A percentile compares a stretch with the other conserved stretches of the same genome.
These are phyloP conservation scores for Zizania palustris DNA, from an alignment of 202 grass and related monocot genomes.

Conservation along the genomic window DNA sequence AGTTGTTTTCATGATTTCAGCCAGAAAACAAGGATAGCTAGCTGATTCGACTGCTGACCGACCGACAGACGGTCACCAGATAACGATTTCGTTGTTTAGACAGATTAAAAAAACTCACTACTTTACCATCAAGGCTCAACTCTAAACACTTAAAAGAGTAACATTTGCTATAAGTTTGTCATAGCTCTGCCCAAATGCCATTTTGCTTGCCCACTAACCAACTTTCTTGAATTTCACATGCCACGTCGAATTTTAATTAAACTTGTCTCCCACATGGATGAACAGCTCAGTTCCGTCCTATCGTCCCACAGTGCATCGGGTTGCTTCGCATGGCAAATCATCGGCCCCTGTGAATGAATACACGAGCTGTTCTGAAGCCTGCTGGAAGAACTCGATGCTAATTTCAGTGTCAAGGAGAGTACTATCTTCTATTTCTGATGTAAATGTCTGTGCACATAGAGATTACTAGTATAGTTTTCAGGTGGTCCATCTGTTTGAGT, in stretches of 20 bases:
- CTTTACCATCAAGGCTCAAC: background rate
- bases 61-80: background rate
- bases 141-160: background rate
- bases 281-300: constrained; percentile 27
- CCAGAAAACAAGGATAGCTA: background rate
- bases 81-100: background rate
- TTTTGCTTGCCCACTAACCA: background rate
- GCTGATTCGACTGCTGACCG: constrained; percentile 5
- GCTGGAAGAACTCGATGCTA: background rate
- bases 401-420: no score
- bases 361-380: background rate
- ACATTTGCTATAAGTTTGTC: background rate
- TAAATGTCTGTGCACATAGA: background rate
- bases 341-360: background rate
- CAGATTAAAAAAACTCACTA: background rate
- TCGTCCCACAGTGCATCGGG: background rate
- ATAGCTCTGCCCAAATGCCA: background rate
- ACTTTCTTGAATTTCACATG: constrained; percentile 22
- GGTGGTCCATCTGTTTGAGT: background rate
- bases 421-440: background rate
- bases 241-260: constrained; percentile 18
- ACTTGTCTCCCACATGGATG: constrained; percentile 43
- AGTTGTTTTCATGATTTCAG: constrained; percentile 12
- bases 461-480: background rate
- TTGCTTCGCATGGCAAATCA: constrained; percentile 15